Conservation (phyloP, 2,329 filamentous ascomycete genomes). For the Calonectria crousiana region DNA sequence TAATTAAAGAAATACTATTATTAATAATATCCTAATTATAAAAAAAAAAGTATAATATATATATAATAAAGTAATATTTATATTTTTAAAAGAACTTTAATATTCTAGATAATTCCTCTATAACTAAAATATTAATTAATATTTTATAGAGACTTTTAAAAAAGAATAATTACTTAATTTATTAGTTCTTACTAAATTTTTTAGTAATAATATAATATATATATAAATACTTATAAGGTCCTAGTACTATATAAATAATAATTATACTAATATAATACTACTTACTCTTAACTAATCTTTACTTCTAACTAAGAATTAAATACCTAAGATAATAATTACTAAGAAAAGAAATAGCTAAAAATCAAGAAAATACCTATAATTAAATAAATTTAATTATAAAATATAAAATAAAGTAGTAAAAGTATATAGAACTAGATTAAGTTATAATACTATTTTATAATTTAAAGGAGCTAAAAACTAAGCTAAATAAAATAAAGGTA, state of each 20-base stretch:
- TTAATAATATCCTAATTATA: neutral
- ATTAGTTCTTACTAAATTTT: neutral
- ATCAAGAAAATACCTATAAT: no score
- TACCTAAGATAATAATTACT: no score
- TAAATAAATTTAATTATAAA: no score
- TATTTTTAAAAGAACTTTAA: neutral
- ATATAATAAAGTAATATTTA: neutral
- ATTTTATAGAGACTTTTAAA: neutral
- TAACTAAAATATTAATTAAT: neutral
- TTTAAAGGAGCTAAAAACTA: neutral
- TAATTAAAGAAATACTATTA: neutral
- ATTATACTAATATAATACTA: neutral
- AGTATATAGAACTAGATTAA: no score
- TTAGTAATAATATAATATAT: no score
- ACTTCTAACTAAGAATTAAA: neutral
- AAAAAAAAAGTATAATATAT: neutral
- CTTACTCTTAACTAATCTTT: neutral
- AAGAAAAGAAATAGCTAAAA: no score
- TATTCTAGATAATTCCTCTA: neutral
- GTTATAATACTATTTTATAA: neutral
- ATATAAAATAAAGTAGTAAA: no score
- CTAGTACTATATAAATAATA: no score
- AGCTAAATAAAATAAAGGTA: neutral
- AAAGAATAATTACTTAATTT: neutral
- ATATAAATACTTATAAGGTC: no score